A percentile compares a stretch with the other conserved stretches of the same genome.
Evolutionary conservation across 192 early-diverging fungal species (phyloP).

Genomic region (Coemansia sp.): DNA sequence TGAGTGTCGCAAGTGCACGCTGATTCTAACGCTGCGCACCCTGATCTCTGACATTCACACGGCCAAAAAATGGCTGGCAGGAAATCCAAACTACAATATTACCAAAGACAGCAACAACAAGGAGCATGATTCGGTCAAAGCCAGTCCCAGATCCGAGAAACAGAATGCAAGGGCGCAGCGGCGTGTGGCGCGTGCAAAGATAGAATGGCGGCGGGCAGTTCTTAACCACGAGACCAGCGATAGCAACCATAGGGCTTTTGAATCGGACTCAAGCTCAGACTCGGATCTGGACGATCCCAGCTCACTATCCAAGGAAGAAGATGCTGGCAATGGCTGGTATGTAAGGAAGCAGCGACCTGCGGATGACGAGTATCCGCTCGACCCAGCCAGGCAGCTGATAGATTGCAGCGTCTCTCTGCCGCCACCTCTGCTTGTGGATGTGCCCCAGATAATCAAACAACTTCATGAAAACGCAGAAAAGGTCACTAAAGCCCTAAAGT

Average conservation of each 20-base stretch:
- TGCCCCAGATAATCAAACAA: conserved; percentile 30
- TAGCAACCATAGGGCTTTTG: background rate
- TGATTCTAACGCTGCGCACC: conserved; percentile 47
- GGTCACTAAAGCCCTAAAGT: conserved; percentile 47
- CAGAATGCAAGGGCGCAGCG: conserved; percentile 11
- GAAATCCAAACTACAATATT: conserved; percentile 31
- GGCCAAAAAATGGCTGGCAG: conserved; percentile 33
- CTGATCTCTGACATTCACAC: conserved; percentile 36
- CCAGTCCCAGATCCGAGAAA: background rate
- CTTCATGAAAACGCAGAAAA: conserved; percentile 32
- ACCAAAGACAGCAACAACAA: conserved; percentile 1
- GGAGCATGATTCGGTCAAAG: conserved; percentile 2
- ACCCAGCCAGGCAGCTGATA: conserved; percentile 37
- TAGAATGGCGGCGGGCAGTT: conserved; percentile 35
- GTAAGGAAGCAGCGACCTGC: background rate
- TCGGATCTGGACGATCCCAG: background rate
- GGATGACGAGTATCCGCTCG: conserved; percentile 29
- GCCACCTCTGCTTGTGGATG: conserved; percentile 38
- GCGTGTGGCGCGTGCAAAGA: conserved; percentile 28
- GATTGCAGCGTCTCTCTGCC: conserved; percentile 28
- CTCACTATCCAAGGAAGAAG: background rate
- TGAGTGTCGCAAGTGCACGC: conserved; percentile 51
- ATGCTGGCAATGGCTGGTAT: background rate
- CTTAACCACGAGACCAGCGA: conserved; percentile 16
- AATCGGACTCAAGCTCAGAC: conserved; percentile 29